Evolutionary conservation across 495 filamentous ascomycete genomes (phyloP).

Genomic region (Emericellopsis terricola): DNA sequence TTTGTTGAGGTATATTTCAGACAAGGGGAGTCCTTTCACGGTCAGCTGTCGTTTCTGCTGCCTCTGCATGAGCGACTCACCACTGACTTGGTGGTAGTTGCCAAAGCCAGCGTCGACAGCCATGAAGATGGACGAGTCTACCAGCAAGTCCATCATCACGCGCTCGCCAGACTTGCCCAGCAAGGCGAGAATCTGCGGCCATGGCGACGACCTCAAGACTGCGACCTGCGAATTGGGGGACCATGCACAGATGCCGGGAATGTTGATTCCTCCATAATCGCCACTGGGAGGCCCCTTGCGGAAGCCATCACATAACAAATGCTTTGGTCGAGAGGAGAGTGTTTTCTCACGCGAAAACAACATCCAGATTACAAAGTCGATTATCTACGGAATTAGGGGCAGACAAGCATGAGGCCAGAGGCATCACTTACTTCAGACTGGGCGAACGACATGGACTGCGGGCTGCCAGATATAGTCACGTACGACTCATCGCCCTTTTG

Average conservation of each 20-base stretch:
- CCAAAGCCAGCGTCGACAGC: conserved; percentile 35
- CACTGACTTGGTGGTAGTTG: conserved; percentile 65
- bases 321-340: conserved; percentile 38
- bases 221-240: conserved; percentile 54
- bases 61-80: conserved; percentile 13
- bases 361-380: conserved; percentile 66
- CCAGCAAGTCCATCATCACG: conserved; percentile 63
- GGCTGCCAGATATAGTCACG: conserved; percentile 21
- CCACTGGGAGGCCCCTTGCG: conserved; percentile 10
- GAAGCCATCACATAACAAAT: conserved; percentile 68
- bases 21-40: conserved; percentile 13
- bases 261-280: neutral
- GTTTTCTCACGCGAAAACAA: conserved; percentile 44
- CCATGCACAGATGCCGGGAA: conserved; percentile 33
- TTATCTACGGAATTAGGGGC: conserved; percentile 32
- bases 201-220: conserved; percentile 48
- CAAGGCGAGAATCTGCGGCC: conserved; percentile 51
- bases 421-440: conserved; percentile 41
- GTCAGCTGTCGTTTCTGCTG: conserved; percentile 4
- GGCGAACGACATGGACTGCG: conserved; percentile 12
- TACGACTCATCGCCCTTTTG: conserved; percentile 36
- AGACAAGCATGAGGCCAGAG: neutral
- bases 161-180: conserved; percentile 62
- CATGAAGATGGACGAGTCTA: conserved; percentile 64
- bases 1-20: no score